A percentile compares a stretch with the other conserved stretches of the same genome.
phyloP scores from a whole-genome alignment of 176 grass and related monocot genomes.

The Pharus latifolius region DNA sequence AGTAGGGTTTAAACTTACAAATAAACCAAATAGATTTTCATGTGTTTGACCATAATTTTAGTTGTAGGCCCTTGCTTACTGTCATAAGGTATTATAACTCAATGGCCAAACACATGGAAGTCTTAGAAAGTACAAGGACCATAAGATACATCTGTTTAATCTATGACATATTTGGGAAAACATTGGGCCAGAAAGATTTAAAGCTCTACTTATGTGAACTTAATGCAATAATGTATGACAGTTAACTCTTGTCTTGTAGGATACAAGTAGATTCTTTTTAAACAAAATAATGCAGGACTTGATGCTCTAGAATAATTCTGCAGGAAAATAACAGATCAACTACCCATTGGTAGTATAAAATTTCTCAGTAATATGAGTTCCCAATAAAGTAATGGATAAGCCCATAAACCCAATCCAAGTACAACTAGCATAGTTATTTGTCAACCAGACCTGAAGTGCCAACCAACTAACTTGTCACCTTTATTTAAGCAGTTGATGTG shows the following conservation, averaged over 20 bases:
- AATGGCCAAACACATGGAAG: background rate
- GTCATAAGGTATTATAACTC: no score
- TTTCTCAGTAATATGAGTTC: background rate
- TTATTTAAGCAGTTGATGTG: slow-evolving; percentile 32
- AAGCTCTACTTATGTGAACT: background rate
- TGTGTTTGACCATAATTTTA: no score
- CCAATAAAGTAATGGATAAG: background rate
- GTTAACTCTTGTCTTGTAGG: background rate
- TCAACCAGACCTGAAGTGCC: slow-evolving; percentile 1
- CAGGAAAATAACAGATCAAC: background rate
- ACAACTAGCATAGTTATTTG: slow-evolving; percentile 23
- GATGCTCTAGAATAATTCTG: background rate
- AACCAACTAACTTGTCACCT: slow-evolving; percentile 32
- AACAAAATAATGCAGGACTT: background rate
- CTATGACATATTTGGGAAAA: background rate
- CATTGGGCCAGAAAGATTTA: background rate
- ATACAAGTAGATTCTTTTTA: background rate
- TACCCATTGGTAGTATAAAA: slow-evolving; percentile 1
- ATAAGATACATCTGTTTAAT: slow-evolving; percentile 6
- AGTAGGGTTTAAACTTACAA: no score
- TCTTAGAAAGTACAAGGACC: background rate
- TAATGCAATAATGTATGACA: background rate
- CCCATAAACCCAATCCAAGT: slow-evolving; percentile 12
- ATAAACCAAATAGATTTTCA: no score
- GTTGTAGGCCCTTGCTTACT: no score